Evolutionary conservation across 345 rosid genomes (phyloP), one percentile per base, ranked within the genome.

Genomic region (Eutrema yunnanense): DNA sequence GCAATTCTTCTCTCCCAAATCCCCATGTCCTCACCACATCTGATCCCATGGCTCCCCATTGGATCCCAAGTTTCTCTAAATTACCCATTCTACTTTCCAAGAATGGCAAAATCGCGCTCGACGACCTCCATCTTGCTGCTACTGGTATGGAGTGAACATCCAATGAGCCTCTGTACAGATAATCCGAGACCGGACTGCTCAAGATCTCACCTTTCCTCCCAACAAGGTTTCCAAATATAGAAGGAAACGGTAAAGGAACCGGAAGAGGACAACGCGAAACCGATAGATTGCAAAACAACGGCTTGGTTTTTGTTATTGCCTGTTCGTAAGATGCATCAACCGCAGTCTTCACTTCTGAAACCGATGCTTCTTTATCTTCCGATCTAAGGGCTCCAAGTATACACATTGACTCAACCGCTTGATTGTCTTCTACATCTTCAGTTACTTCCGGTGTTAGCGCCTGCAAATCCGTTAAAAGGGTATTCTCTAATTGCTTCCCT

Each of bases 171-270:
- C 85, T 84, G 27, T 72, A 55, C 8, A 71, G 27, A 26, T 85
- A 79, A 49, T 83, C 85, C 16, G 72, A 53, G 11, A 67, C 70
- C 6, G 96, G 88, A 65, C 68, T 80, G 79, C 86, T 76, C 67
- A 88, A 75, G 29, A 95, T 85, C 87, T 85, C 92, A 22, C 97
- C 97, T 6, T 51, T 85, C 73, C 77, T 82, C 50, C 97, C 92
- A 32, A 95, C 84, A 4, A 65, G 67, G 66, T 81, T 85, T 6
- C 92, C 76, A 27, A 95, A 95, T 65, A 92, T 95, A 60, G 91
- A 84, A 65, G 99, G 99, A 80, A 90, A 92, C 33, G 97, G 96
- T 84, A 92, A 70, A 1, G 99, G 99, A 78, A 95, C 73, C 0
- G 96, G 96, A 47, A 95, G 96, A 51, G 99, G 99, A 71, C 85